These are phyloP conservation scores for Colletotrichum liaoningense DNA, from an alignment of 2,329 filamentous ascomycete genomes.

Conservation along the genomic window DNA sequence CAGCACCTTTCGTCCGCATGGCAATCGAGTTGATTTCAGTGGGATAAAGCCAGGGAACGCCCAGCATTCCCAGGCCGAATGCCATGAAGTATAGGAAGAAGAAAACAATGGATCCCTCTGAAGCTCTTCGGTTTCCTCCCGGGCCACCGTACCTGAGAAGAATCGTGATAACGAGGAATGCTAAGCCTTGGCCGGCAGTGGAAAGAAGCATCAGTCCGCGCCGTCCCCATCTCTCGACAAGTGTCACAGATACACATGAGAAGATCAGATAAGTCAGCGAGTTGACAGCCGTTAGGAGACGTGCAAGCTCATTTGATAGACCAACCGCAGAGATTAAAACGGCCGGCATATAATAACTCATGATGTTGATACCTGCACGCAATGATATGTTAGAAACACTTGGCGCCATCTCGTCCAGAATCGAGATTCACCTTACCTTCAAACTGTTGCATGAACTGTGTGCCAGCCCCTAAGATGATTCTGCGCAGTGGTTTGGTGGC, in stretches of 20 bases:
- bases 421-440: not conserved
- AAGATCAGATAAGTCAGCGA: not conserved
- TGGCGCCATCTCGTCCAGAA: not conserved
- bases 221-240: not conserved
- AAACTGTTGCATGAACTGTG: not conserved
- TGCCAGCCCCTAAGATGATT: not conserved
- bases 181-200: not conserved
- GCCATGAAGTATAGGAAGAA: not conserved
- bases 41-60: not conserved
- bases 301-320: not conserved
- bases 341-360: not conserved
- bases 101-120: not conserved
- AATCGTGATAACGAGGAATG: not conserved
- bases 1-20: not conserved
- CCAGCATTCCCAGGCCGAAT: not conserved
- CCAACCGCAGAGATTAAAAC: not conserved
- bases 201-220: not conserved
- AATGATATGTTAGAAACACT: not conserved
- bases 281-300: not conserved
- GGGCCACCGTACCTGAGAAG: not conserved
- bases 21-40: not conserved
- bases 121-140: not conserved
- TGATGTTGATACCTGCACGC: not conserved
- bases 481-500: not conserved
- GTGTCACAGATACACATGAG: not conserved